Evolutionary conservation across 106 monocot genomes (phyloP).

Genomic region (Posidonia australis): DNA sequence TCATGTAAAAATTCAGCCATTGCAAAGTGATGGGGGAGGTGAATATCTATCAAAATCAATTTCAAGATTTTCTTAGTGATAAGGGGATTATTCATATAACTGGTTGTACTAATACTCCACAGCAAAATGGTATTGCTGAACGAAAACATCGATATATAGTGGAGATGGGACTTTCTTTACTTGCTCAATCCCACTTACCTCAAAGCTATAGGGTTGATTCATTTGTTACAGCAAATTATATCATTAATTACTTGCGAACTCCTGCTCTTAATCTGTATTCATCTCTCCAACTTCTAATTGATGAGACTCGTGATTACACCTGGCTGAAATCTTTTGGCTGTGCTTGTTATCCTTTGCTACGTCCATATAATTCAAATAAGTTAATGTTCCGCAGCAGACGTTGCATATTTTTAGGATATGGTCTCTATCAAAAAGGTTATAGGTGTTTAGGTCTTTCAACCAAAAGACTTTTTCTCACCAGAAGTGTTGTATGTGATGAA

Average conservation of each 20-base stretch:
- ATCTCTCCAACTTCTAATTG: neutral
- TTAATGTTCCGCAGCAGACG: too few species aligned
- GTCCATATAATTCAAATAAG: too few species aligned
- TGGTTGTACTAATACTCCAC: neutral
- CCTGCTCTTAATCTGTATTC: neutral
- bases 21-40: neutral
- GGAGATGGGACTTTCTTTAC: slow-evolving; percentile 2
- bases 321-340: neutral
- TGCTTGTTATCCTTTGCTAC: too few species aligned
- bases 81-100: slow-evolving; percentile 6
- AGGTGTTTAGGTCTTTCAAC: neutral
- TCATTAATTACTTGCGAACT: neutral
- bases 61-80: neutral
- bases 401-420: too few species aligned
- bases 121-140: slow-evolving; percentile 10
- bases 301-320: neutral
- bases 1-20: neutral
- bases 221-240: neutral
- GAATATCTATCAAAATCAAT: neutral
- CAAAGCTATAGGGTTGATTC: slow-evolving; percentile 7
- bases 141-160: slow-evolving; percentile 11
- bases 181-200: neutral
- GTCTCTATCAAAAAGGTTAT: neutral
- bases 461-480: neutral
- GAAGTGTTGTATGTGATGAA: neutral